Percentiles rank a stretch among this genome's conserved stretches.
Conservation (phyloP, 2,329 filamentous ascomycete genomes). For the Ramularia endophylla region DNA sequence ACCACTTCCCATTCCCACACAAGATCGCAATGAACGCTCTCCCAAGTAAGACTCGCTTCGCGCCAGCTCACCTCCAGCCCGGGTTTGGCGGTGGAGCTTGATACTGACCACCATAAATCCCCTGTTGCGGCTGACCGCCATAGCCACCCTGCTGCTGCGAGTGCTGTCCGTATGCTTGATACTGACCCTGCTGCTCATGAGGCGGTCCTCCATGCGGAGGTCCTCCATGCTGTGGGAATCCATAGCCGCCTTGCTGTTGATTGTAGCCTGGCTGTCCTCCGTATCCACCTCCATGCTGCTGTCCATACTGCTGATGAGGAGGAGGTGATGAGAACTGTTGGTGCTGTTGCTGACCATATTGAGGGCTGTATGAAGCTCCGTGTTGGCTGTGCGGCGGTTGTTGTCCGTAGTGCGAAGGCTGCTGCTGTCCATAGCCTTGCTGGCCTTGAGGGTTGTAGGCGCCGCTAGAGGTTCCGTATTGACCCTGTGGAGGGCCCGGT, state of each 20-base stretch:
- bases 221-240: slow-evolving; percentile 15
- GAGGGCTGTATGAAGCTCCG: slow-evolving; percentile 12
- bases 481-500: slow-evolving; percentile 4
- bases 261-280: slow-evolving; percentile 9
- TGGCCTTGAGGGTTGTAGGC: slow-evolving; percentile 14
- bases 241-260: slow-evolving; percentile 6
- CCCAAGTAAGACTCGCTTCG: no score
- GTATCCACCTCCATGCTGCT: slow-evolving; percentile 11
- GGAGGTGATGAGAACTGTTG: slow-evolving; percentile 12
- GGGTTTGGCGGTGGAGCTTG: slow-evolving; percentile 22
- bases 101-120: slow-evolving; percentile 16
- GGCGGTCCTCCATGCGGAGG: slow-evolving; percentile 15
- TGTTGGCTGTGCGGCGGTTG: slow-evolving; percentile 12
- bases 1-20: no score
- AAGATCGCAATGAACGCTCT: not conserved
- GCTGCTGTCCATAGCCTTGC: slow-evolving; percentile 18
- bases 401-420: slow-evolving; percentile 18
- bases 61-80: slow-evolving; percentile 21
- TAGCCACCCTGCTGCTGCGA: slow-evolving; percentile 15
- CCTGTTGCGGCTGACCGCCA: slow-evolving; percentile 11
- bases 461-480: slow-evolving; percentile 9
- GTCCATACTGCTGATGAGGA: slow-evolving; percentile 11
- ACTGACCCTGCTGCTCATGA: slow-evolving; percentile 17
- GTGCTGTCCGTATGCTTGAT: slow-evolving; percentile 16
- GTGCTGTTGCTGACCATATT: slow-evolving; percentile 13